Conservation (phyloP, 1,284 basidiomycete species). For the Entoloma clypeatum region DNA sequence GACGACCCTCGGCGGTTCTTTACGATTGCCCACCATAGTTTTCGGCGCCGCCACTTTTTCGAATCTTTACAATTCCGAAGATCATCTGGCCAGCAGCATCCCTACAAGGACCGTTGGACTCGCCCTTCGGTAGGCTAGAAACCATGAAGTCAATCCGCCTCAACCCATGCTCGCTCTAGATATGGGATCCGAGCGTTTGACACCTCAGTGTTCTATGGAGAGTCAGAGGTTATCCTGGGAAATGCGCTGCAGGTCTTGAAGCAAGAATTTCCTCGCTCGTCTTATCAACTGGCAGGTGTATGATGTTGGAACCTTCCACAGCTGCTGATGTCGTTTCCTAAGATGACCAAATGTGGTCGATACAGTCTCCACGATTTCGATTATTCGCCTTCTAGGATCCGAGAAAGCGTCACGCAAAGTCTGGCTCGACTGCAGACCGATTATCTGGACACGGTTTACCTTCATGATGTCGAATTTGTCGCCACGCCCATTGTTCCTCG, state of each 20-base stretch:
- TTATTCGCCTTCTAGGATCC: conserved; percentile 72
- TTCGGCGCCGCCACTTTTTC: conserved; percentile 65
- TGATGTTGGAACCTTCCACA: neutral
- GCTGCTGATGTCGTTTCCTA: conserved; percentile 4
- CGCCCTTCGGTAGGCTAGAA: conserved; percentile 59
- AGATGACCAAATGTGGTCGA: conserved; percentile 95
- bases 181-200: conserved; percentile 92
- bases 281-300: conserved; percentile 67
- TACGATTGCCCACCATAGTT: conserved; percentile 34
- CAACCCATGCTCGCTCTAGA: conserved; percentile 33
- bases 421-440: conserved; percentile 72
- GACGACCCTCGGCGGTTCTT: conserved; percentile 26
- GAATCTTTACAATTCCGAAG: conserved; percentile 65
- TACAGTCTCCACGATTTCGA: conserved; percentile 79
- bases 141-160: neutral
- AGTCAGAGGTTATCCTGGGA: conserved; percentile 88
- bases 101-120: conserved; percentile 76
- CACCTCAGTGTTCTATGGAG: conserved; percentile 86
- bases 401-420: conserved; percentile 68
- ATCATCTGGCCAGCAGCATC: conserved; percentile 51
- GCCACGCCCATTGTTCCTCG: conserved; percentile 52
- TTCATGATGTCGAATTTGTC: conserved; percentile 94
- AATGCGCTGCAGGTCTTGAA: conserved; percentile 62
- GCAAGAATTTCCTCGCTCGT: conserved; percentile 72
- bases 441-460: conserved; percentile 84